phyloP scores from a whole-genome alignment of 2,329 filamentous ascomycete species.

The Plectosphaerella sp. region DNA sequence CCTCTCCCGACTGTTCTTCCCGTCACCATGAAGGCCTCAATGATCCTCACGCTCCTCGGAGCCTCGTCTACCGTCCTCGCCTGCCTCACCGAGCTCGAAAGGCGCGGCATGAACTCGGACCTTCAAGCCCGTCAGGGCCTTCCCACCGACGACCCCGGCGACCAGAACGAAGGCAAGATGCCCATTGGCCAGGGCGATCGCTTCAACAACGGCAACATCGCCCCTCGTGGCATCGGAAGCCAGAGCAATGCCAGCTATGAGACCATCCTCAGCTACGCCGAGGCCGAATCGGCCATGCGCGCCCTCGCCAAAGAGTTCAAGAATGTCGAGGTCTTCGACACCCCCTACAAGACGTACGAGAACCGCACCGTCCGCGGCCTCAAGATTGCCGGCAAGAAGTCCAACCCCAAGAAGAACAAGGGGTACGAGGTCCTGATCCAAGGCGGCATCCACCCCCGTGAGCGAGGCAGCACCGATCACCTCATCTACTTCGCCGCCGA shows the following conservation, averaged over 20 bases:
- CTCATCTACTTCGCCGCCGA: constrained; percentile 55
- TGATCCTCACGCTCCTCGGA: background rate
- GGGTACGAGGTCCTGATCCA: constrained; percentile 46
- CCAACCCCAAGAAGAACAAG: constrained; percentile 26
- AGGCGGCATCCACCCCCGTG: constrained; percentile 51
- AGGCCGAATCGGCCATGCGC: constrained; percentile 38
- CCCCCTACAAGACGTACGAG: constrained; percentile 38
- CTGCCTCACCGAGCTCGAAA: background rate
- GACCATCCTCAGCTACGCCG: constrained; percentile 39
- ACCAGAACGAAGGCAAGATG: background rate
- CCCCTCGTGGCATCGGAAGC: constrained; percentile 25
- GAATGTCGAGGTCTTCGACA: constrained; percentile 30
- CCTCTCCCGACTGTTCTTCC: background rate
- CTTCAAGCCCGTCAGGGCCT: background rate
- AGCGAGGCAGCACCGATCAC: constrained; percentile 47
- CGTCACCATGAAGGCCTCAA: background rate
- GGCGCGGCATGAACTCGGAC: background rate
- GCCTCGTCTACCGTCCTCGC: background rate
- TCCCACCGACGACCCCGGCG: background rate
- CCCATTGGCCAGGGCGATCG: constrained; percentile 6
- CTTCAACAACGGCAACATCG: constrained; percentile 7
- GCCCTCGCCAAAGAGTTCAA: constrained; percentile 33
- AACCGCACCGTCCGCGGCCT: constrained; percentile 31
- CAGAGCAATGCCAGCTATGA: constrained; percentile 21
- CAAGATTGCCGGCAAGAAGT: constrained; percentile 35